These are phyloP conservation scores for Citrus glauca DNA, from an alignment of 345 rosid genomes.

Conservation along the genomic window DNA sequence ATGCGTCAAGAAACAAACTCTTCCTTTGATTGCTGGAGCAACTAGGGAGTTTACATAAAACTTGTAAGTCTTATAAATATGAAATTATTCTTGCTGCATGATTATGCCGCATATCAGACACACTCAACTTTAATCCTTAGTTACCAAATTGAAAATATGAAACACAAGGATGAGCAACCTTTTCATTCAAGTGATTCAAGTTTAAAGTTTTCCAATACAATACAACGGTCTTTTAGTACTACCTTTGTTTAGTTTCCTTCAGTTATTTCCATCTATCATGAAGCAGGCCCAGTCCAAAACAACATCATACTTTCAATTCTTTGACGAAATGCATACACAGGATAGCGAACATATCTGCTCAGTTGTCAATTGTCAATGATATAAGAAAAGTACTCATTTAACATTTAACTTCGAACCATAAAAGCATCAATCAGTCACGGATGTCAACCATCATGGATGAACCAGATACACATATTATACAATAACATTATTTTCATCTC, in stretches of 20 bases:
- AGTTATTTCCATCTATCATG: background rate
- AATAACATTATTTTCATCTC: background rate
- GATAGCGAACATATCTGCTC: background rate
- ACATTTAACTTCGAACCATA: background rate
- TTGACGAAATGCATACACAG: background rate
- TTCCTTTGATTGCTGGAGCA: background rate
- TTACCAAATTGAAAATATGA: background rate
- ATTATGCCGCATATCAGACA: no score
- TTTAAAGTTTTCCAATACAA: background rate
- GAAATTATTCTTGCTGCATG: background rate
- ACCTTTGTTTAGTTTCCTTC: no score
- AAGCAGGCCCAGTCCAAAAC: background rate
- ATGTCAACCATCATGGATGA: background rate
- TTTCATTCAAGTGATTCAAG: background rate
- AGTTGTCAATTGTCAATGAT: background rate
- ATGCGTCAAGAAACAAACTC: background rate
- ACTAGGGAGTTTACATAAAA: background rate
- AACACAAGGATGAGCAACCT: background rate
- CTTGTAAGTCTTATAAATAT: no score
- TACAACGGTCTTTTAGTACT: no score
- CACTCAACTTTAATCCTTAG: no score
- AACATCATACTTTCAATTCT: background rate
- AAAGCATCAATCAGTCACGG: background rate
- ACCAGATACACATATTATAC: background rate
- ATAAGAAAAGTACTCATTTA: background rate